phyloP scores from a whole-genome alignment of 352 stramenopile species.

The Pythium phragmitis region DNA sequence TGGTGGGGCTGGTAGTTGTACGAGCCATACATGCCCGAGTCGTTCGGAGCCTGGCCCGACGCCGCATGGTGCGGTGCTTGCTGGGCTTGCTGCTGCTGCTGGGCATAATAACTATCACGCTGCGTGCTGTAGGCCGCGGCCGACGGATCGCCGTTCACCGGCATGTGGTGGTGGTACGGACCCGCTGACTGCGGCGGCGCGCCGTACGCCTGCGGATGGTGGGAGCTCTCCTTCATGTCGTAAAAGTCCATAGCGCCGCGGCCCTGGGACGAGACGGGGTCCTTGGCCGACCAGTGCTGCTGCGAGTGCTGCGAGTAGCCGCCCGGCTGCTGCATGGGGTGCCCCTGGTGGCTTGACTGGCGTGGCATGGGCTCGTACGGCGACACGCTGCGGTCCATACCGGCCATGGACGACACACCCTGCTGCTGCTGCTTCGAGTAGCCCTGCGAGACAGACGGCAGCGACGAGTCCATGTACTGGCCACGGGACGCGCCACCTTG shows the following conservation, averaged over 20 bases:
- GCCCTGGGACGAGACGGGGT: conserved; percentile 24
- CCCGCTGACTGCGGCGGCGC: conserved; percentile 36
- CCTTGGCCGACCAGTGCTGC: conserved; percentile 50
- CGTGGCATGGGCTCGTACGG: conserved; percentile 23
- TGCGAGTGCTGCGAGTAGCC: conserved; percentile 39
- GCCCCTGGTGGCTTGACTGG: conserved; percentile 14
- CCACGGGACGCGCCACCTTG: conserved; percentile 26
- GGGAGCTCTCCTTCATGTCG: conserved; percentile 57
- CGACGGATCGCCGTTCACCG: conserved; percentile 43
- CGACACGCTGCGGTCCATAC: conserved; percentile 42
- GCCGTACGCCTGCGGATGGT: conserved; percentile 50
- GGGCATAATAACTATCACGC: conserved; percentile 50
- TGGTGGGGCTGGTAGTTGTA: conserved; percentile 61
- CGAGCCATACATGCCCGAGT: conserved; percentile 53
- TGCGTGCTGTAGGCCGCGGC: conserved; percentile 48
- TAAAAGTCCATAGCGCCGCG: conserved; percentile 64
- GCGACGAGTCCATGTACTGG: conserved; percentile 59
- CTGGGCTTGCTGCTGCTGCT: conserved; percentile 13
- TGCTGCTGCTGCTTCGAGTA: conserved; percentile 39
- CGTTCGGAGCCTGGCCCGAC: conserved; percentile 5
- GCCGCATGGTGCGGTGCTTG: conserved; percentile 33
- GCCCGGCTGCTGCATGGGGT: conserved; percentile 14
- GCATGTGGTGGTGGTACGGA: conserved; percentile 67
- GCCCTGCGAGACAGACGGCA: conserved; percentile 52
- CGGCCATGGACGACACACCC: conserved; percentile 20